A percentile compares a stretch with the other conserved stretches of the same genome.
phyloP scores from a whole-genome alignment of 306 rosid species.

The Vigna reflexopilosa region DNA sequence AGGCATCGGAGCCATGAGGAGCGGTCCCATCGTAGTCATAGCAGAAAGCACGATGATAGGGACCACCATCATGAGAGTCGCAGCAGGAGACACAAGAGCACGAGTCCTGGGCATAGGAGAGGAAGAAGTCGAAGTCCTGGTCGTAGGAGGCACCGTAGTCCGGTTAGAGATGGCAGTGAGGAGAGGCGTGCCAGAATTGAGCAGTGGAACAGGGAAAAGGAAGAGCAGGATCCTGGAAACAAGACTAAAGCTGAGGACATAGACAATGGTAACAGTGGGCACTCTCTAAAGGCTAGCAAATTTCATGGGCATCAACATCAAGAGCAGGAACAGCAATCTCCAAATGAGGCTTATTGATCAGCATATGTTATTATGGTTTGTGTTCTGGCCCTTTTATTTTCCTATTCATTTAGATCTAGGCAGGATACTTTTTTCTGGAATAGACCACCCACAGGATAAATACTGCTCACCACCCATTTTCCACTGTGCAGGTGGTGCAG shows the following conservation, averaged over 20 bases:
- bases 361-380: conserved; percentile 54
- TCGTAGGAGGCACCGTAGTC: conserved; percentile 62
- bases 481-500: conserved; percentile 97
- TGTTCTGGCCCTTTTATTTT: conserved; percentile 30
- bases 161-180: conserved; percentile 79
- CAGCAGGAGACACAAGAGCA: conserved; percentile 66
- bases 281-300: conserved; percentile 41
- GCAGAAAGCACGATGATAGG: conserved; percentile 68
- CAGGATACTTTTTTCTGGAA: conserved; percentile 32
- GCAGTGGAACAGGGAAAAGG: conserved; percentile 89
- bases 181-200: conserved; percentile 90
- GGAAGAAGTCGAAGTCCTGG: conserved; percentile 63
- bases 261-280: conserved; percentile 27
- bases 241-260: conserved; percentile 43
- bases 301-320: conserved; percentile 45
- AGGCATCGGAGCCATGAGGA: conserved; percentile 81
- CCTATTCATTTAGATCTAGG: conserved; percentile 32
- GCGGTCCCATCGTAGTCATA: conserved; percentile 57
- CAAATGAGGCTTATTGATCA: conserved; percentile 51
- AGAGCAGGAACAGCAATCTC: conserved; percentile 47
- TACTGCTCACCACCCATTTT: conserved; percentile 77
- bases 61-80: conserved; percentile 64
- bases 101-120: conserved; percentile 65
- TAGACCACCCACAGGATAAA: conserved; percentile 48
- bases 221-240: conserved; percentile 49